Percentiles rank a stretch among this genome's conserved stretches.
Conservation (phyloP, 306 rosid genomes). For the Trifolium fragiferum region DNA sequence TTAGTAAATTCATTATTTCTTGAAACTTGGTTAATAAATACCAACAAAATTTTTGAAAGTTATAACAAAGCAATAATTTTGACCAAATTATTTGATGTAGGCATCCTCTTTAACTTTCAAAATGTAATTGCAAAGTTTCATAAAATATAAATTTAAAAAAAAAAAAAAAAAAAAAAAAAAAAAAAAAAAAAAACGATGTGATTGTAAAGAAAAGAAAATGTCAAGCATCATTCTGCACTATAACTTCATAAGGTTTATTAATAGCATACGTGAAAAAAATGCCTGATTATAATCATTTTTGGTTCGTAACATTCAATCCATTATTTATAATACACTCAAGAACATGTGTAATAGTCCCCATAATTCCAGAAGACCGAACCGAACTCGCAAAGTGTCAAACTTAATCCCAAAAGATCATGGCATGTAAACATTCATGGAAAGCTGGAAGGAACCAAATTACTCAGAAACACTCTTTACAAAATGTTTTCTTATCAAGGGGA, state of each 20-base stretch:
- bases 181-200: too few relatives aligned
- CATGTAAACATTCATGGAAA: constrained; percentile 46
- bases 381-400: background rate
- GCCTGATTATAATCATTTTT: background rate
- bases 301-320: background rate
- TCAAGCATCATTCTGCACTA: background rate
- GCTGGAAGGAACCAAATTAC: constrained; percentile 58
- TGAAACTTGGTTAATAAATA: too few relatives aligned
- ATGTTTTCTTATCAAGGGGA: constrained; percentile 75
- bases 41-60: too few relatives aligned
- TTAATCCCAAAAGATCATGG: constrained; percentile 42
- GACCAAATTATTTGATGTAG: too few relatives aligned
- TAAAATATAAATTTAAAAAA: too few relatives aligned
- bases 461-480: constrained; percentile 84
- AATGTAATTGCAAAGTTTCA: too few relatives aligned
- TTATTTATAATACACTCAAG: constrained; percentile 7
- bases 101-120: too few relatives aligned
- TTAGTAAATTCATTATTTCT: too few relatives aligned
- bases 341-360: background rate
- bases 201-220: background rate
- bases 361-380: constrained; percentile 14
- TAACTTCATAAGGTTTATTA: background rate
- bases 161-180: too few relatives aligned
- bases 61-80: too few relatives aligned
- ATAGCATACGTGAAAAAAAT: background rate